These are phyloP conservation scores for Aegle marmelos DNA, from an alignment of 345 rosid species.

Conservation along the genomic window DNA sequence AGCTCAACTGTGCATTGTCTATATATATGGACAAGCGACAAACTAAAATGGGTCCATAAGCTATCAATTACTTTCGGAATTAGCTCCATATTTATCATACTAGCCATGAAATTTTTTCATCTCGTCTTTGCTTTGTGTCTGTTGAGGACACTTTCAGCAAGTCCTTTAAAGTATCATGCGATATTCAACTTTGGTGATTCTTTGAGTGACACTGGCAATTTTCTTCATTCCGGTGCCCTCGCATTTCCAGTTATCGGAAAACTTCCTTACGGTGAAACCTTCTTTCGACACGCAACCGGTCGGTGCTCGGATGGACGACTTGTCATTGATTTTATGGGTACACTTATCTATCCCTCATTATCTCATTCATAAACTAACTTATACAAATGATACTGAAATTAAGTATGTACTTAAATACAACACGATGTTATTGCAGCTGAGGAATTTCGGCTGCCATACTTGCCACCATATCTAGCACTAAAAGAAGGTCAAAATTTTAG, in stretches of 20 bases:
- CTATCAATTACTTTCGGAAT: neutral
- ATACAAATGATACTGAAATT: neutral
- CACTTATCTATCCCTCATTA: neutral
- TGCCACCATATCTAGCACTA: conserved; percentile 49
- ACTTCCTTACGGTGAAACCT: conserved; percentile 63
- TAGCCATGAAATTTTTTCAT: conserved; percentile 8
- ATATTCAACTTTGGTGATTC: conserved; percentile 84
- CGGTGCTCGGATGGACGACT: conserved; percentile 76
- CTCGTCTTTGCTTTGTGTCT: neutral
- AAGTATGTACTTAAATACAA: neutral
- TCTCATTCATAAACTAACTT: neutral
- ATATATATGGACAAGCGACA: neutral
- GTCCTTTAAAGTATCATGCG: conserved; percentile 40
- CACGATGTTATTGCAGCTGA: conserved; percentile 42
- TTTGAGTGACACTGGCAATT: conserved; percentile 73
- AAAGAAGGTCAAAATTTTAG: conserved; percentile 15
- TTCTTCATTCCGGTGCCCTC: conserved; percentile 47
- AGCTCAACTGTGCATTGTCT: neutral
- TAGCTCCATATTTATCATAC: neutral
- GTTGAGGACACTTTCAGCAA: conserved; percentile 19
- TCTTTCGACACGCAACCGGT: conserved; percentile 55
- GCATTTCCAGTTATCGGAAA: conserved; percentile 46
- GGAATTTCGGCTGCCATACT: conserved; percentile 46
- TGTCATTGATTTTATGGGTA: conserved; percentile 71
- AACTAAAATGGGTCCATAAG: neutral